These are phyloP conservation scores for Remersonia thermophila DNA, from an alignment of 2,329 filamentous ascomycete genomes.

Conservation along the genomic window DNA sequence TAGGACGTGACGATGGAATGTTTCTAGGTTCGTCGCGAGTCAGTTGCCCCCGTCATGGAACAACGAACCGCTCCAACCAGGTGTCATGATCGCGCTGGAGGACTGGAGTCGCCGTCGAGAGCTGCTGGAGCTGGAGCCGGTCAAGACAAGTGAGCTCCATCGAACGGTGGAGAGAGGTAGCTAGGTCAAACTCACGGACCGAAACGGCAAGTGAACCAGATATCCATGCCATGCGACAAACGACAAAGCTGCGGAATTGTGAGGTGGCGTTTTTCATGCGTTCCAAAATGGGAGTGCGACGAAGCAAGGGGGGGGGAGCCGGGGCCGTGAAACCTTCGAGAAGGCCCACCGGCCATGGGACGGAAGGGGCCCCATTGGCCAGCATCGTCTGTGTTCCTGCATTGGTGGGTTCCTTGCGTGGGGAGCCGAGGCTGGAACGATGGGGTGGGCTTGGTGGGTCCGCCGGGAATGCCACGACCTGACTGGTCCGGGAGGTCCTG, in stretches of 20 bases:
- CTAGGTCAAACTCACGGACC: too few species aligned
- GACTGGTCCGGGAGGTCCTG: constrained; percentile 3
- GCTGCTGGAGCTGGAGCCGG: not conserved
- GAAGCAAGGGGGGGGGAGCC: too few species aligned
- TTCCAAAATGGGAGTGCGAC: constrained; percentile 1
- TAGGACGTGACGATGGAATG: too few species aligned
- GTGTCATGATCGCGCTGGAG: too few species aligned
- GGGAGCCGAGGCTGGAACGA: not conserved
- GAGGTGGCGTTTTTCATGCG: constrained; percentile 9
- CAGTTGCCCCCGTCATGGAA: too few species aligned
- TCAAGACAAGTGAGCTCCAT: constrained; percentile 1
- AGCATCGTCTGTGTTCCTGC: constrained; percentile 12
- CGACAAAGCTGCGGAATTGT: constrained; percentile 1
- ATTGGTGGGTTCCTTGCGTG: constrained; percentile 7
- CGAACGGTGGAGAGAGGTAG: not conserved
- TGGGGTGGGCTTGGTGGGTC: constrained; percentile 1
- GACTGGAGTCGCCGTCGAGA: not conserved
- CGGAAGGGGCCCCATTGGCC: constrained; percentile 13
- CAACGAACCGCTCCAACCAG: too few species aligned
- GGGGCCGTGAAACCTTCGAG: constrained; percentile 14
- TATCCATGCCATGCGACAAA: too few species aligned
- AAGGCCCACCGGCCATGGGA: constrained; percentile 13
- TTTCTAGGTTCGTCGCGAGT: too few species aligned
- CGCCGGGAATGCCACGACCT: not conserved
- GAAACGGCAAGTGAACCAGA: constrained; percentile 3